Percentiles rank a stretch among this genome's conserved stretches.
Conservation (phyloP, 257 asterid species). For the Avicennia marina region DNA sequence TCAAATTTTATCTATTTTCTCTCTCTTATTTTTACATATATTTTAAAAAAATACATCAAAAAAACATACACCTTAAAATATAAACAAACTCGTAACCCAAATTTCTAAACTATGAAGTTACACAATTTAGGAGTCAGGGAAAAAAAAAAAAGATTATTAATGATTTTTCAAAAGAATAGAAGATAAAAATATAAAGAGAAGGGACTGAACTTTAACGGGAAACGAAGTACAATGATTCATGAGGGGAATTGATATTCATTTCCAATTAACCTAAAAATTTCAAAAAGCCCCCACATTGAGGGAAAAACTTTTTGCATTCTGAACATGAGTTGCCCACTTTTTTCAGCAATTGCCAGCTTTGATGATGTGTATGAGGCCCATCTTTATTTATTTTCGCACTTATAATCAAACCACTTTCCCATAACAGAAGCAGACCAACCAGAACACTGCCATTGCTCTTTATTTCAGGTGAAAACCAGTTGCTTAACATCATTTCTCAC, state of each 20-base stretch:
- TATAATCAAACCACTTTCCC: background rate
- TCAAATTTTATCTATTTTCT: too few relatives aligned
- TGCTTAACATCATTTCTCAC: too few relatives aligned
- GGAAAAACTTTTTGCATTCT: background rate
- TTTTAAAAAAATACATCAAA: too few relatives aligned
- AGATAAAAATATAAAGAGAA: conserved; percentile 15
- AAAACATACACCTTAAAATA: too few relatives aligned
- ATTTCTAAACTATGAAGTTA: too few relatives aligned
- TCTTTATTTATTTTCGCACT: background rate
- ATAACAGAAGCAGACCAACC: conserved; percentile 2
- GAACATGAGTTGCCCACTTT: conserved; percentile 2
- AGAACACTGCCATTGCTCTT: background rate
- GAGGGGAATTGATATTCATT: background rate
- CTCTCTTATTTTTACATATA: too few relatives aligned
- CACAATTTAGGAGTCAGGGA: too few relatives aligned
- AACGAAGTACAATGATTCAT: conserved; percentile 33
- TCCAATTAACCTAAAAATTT: background rate
- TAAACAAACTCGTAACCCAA: too few relatives aligned
- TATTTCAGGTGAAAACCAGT: background rate
- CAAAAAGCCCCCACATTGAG: background rate
- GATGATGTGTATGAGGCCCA: background rate
- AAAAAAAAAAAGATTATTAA: too few relatives aligned
- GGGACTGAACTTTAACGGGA: conserved; percentile 17
- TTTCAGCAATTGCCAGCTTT: background rate
- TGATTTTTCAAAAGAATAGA: background rate